A percentile compares a stretch with the other conserved stretches of the same genome.
These are phyloP conservation scores for Papiliotrema flavescens DNA, from an alignment of 1,284 basidiomycete species.

Conservation along the genomic window DNA sequence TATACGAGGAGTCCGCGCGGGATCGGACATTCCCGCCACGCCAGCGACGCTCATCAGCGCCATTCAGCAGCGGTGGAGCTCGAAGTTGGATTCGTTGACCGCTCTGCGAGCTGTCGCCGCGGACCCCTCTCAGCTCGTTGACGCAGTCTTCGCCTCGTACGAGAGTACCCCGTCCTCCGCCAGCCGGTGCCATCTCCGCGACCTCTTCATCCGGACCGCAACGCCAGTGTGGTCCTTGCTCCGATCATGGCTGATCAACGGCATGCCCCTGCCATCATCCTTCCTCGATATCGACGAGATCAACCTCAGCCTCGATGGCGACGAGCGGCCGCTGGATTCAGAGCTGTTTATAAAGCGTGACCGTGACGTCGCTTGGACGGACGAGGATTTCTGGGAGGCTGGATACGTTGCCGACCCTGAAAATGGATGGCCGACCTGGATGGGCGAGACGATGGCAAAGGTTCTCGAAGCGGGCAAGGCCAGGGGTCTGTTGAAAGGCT, in stretches of 20 bases:
- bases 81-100: slow-evolving; percentile 53
- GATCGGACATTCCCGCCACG: slow-evolving; percentile 29
- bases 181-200: slow-evolving; percentile 50
- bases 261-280: slow-evolving; percentile 56
- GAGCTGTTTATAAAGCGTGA: slow-evolving; percentile 78
- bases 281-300: slow-evolving; percentile 19
- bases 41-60: slow-evolving; percentile 63
- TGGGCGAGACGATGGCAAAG: slow-evolving; percentile 51
- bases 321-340: slow-evolving; percentile 56
- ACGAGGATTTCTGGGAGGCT: slow-evolving; percentile 73
- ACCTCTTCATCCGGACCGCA: slow-evolving; percentile 61
- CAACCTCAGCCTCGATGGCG: slow-evolving; percentile 12
- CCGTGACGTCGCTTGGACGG: slow-evolving; percentile 60
- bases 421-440: slow-evolving; percentile 42
- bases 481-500: slow-evolving; percentile 62
- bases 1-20: not conserved
- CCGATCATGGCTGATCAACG: slow-evolving; percentile 67
- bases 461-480: slow-evolving; percentile 73
- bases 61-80: slow-evolving; percentile 47
- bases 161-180: slow-evolving; percentile 46
- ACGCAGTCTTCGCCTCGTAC: slow-evolving; percentile 56
- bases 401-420: slow-evolving; percentile 60
- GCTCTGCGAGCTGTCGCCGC: slow-evolving; percentile 54
- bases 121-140: slow-evolving; percentile 58
- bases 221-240: slow-evolving; percentile 72